Evolutionary conservation across 176 grass and related monocot genomes (phyloP), one percentile per base, ranked within the genome.

Genomic region (Zea luxurians): DNA sequence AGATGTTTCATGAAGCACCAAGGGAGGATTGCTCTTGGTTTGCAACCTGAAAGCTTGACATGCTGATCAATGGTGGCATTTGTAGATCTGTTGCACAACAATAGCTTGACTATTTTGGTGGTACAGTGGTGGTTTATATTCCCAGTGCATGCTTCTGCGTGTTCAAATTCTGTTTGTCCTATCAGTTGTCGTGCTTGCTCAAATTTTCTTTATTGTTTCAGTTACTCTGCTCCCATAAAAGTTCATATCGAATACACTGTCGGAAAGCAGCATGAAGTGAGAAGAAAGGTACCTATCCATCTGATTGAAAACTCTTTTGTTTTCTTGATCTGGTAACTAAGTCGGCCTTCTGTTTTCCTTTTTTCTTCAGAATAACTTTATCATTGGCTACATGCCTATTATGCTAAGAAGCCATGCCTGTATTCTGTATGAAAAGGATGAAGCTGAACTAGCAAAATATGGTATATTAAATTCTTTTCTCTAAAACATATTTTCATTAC

Each of bases 321-420:
- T 54, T 54, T 1, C 4, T 53, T 53, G 13, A 53, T 53, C 6
- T 53, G 52, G 6, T 54, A 54, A 54, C 52, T 54, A n/a, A 54
- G 11, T 45, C 54, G 13, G 10, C 8, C 37, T 75, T 54, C 17
- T 75, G 42, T 27, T 62, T 65, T 16, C 15, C 40, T 11, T 80
- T 54, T 7, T 53, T 57, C 12, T 6, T 38, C 72, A 93, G 91
- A 10, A 1, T 8, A 41, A 49, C 38, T 44, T 94, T 50, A 61
- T 86, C 38, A 98, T 98, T 82, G 96, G 85, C 16, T 80, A 87
- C 73, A 77, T 94, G 74, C 92, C 96, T 66, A 90, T 98, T 78
- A 98, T 98, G 96, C 87, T 98, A 58, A 86, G 92, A 70, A 98
- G 96, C 62, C 64, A 60, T 70, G 38, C 20, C 7, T 98, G 96